Evolutionary conservation across 2,329 filamentous ascomycete genomes (phyloP).

Genomic region (Phaeosphaeriaceae sp.): DNA sequence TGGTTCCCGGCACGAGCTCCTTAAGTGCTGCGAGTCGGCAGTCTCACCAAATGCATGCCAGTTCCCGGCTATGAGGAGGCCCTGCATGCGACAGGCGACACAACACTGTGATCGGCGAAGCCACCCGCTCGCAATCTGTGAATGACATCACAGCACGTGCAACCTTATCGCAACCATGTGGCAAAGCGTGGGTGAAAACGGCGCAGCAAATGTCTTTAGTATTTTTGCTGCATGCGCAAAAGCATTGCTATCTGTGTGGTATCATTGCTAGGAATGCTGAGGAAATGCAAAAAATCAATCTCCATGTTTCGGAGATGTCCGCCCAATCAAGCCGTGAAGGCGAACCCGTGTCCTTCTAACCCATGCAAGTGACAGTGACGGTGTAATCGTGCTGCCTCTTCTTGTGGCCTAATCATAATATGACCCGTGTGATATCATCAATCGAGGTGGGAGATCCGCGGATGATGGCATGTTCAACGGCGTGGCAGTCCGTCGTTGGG

Average conservation of each 20-base stretch:
- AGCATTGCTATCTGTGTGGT: constrained; percentile 36
- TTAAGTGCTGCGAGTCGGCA: background rate
- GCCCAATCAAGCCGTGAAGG: constrained; percentile 28
- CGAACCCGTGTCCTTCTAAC: constrained; percentile 19
- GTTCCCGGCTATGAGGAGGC: constrained; percentile 4
- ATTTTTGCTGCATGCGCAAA: background rate
- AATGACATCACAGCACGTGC: constrained; percentile 33
- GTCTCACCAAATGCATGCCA: background rate
- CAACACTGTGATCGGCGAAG: constrained; percentile 10
- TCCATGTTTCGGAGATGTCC: background rate
- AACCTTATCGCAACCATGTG: background rate
- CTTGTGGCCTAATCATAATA: constrained; percentile 6
- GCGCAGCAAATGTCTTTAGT: background rate
- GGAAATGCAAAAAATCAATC: constrained; percentile 5
- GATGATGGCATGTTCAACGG: too few species aligned
- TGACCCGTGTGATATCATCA: background rate
- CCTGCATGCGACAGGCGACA: constrained; percentile 6
- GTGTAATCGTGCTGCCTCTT: constrained; percentile 12
- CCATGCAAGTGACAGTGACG: constrained; percentile 6
- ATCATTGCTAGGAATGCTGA: constrained; percentile 31
- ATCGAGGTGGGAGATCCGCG: background rate
- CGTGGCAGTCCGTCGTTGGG: background rate
- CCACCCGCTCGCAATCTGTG: background rate
- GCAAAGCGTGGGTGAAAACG: background rate
- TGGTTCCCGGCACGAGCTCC: background rate